phyloP scores from a whole-genome alignment of 768 basidiomycete genomes.

The Boletus coccyginus region DNA sequence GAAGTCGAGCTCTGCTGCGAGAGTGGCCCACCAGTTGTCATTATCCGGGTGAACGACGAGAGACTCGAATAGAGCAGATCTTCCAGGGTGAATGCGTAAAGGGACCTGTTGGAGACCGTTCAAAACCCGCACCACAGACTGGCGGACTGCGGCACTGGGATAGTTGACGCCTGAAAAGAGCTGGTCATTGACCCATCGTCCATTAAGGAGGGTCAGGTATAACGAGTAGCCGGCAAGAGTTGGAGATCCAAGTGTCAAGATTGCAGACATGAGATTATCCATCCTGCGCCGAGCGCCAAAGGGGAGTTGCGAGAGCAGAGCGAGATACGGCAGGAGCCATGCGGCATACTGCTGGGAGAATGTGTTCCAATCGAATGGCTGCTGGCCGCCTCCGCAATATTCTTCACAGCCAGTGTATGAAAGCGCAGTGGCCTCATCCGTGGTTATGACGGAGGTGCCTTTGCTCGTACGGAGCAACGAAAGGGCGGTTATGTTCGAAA shows the following conservation, averaged over 20 bases:
- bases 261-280: constrained; percentile 43
- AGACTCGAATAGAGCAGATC: constrained; percentile 34
- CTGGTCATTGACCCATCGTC: constrained; percentile 39
- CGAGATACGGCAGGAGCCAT: constrained; percentile 50
- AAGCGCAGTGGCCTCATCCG: constrained; percentile 6
- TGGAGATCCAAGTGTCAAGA: constrained; percentile 46
- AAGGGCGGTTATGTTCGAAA: constrained; percentile 8
- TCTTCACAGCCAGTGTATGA: constrained; percentile 1
- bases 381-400: constrained; percentile 10
- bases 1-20: constrained; percentile 35
- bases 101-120: constrained; percentile 43
- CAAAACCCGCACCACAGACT: constrained; percentile 32
- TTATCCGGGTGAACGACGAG: constrained; percentile 43
- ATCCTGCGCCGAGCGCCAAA: constrained; percentile 39
- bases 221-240: constrained; percentile 46
- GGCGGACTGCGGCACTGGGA: constrained; percentile 8
- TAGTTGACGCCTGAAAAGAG: constrained; percentile 31
- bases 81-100: constrained; percentile 29
- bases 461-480: constrained; percentile 12
- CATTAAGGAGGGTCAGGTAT: constrained; percentile 41
- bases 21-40: constrained; percentile 40
- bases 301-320: constrained; percentile 48
- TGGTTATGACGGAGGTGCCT: background rate
- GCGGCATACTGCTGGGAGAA: constrained; percentile 38
- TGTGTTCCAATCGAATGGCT: constrained; percentile 17